These are phyloP conservation scores for Acacia melanoxylon DNA, from an alignment of 306 rosid genomes.

Conservation along the genomic window DNA sequence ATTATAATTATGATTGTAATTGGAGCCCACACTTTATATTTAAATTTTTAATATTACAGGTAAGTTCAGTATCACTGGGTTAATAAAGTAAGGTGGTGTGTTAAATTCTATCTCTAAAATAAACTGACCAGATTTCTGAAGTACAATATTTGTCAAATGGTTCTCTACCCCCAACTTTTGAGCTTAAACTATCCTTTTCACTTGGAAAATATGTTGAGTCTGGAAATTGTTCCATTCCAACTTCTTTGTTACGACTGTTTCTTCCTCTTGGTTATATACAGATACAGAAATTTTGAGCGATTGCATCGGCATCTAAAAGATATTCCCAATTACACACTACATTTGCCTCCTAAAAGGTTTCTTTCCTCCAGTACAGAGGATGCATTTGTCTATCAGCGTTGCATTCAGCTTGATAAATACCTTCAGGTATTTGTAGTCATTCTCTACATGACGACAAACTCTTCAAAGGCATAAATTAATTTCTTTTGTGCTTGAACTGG, in stretches of 20 bases:
- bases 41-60: neutral
- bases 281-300: slow-evolving; percentile 97
- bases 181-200: slow-evolving; percentile 6
- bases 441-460: slow-evolving; percentile 10
- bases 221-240: slow-evolving; percentile 4
- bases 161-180: neutral
- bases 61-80: neutral
- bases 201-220: slow-evolving; percentile 23
- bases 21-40: slow-evolving; percentile 13
- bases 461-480: slow-evolving; percentile 20
- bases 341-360: slow-evolving; percentile 96
- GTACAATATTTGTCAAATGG: neutral
- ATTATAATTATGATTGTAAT: slow-evolving; percentile 3
- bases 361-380: slow-evolving; percentile 98
- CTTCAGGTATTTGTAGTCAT: slow-evolving; percentile 61
- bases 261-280: slow-evolving; percentile 36
- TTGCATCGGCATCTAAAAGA: slow-evolving; percentile 91
- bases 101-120: slow-evolving; percentile 6
- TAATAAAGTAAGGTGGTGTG: neutral
- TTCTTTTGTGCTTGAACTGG: neutral
- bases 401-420: slow-evolving; percentile 91
- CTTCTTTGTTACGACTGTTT: slow-evolving; percentile 16
- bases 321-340: slow-evolving; percentile 84
- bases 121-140: neutral
- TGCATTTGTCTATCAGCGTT: slow-evolving; percentile 92